Evolutionary conservation across 208 protist genomes (phyloP), one percentile per base, ranked within the genome.

Genomic region (Wallacemonas sp.): DNA sequence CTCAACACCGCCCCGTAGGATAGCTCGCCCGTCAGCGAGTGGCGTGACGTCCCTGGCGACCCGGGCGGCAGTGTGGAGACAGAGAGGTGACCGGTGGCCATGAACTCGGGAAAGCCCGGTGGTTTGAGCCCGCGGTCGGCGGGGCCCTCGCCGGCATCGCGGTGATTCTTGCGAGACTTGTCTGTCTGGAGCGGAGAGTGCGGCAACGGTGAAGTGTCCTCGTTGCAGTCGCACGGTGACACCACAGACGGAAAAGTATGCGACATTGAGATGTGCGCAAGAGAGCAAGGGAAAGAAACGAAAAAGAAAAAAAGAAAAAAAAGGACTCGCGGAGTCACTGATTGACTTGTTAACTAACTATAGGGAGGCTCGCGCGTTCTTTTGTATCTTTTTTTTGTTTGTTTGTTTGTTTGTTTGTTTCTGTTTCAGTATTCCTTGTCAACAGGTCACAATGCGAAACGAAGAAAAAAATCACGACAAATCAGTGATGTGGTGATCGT

Each of bases 381-480:
- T n/a, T n/a, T n/a, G n/a, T n/a, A n/a, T n/a, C n/a, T n/a, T n/a
- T n/a, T n/a, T n/a, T n/a, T n/a, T n/a, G n/a, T n/a, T n/a, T n/a
- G n/a, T n/a, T n/a, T n/a, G n/a, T n/a, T n/a, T n/a, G n/a, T n/a
- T n/a, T n/a, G n/a, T n/a, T n/a, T n/a, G n/a, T n/a, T n/a, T n/a
- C n/a, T n/a, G n/a, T n/a, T n/a, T n/a, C n/a, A n/a, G n/a, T n/a
- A n/a, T n/a, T n/a, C n/a, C n/a, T n/a, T n/a, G n/a, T n/a, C n/a
- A n/a, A n/a, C n/a, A n/a, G n/a, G 36, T 11, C n/a, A 31, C 22
- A 55, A 16, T 10, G 16, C 31, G 14, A 20, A 32, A 7, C 45
- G 20, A 65, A 65, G 7, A 4, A 39, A 39, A 39, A 39, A 39
- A 41, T n/a, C n/a, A n/a, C n/a, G n/a, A n/a, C n/a, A n/a, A n/a